Evolutionary conservation across 495 filamentous ascomycete species (phyloP).

Genomic region (Lasiosphaeria ovina): DNA sequence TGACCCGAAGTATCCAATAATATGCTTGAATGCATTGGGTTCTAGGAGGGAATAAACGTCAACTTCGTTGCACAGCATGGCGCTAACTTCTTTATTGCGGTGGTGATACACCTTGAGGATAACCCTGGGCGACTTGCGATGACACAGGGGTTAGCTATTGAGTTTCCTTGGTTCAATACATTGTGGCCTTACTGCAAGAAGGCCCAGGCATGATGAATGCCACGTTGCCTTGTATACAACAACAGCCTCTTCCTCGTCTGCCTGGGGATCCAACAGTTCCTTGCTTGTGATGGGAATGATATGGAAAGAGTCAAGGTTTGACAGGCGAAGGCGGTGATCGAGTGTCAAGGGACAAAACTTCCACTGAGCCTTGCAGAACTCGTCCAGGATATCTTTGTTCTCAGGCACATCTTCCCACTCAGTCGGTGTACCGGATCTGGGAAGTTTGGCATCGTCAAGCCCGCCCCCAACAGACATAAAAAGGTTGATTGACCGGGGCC

Average conservation of each 20-base stretch:
- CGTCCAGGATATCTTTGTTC: not conserved
- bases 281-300: constrained; percentile 10
- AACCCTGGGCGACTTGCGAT: not conserved
- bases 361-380: constrained; percentile 4
- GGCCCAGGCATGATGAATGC: constrained; percentile 5
- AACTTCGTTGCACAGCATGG: constrained; percentile 6
- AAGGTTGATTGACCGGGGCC: not conserved
- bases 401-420: not conserved
- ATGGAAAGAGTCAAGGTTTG: constrained; percentile 5
- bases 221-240: constrained; percentile 8
- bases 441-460: constrained; percentile 6
- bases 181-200: not conserved
- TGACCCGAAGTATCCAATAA: constrained; percentile 7
- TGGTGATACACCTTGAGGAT: constrained; percentile 10
- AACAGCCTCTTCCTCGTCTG: constrained; percentile 3
- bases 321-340: constrained; percentile 1
- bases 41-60: constrained; percentile 4
- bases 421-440: not conserved
- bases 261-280: constrained; percentile 1
- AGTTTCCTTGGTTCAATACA: not conserved
- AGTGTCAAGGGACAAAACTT: constrained; percentile 8
- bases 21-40: constrained; percentile 3
- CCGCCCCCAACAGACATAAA: not conserved
- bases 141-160: not conserved
- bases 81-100: not conserved